These are phyloP conservation scores for Cyberlindnera japonica DNA, from an alignment of 805 yeast species.

Conservation along the genomic window DNA sequence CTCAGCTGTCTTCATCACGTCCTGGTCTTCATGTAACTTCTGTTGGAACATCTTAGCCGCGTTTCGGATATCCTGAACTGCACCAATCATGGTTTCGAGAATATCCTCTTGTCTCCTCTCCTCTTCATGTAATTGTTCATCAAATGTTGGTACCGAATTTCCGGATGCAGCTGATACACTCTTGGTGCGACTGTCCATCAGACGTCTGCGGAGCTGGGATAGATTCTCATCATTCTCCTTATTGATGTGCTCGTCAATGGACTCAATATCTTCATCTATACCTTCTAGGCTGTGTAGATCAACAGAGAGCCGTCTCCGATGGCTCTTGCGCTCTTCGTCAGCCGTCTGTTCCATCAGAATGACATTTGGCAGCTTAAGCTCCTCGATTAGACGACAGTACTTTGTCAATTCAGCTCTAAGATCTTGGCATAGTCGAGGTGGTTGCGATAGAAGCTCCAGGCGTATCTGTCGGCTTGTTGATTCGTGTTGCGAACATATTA, in stretches of 20 bases:
- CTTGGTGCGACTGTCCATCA: conserved; percentile 25
- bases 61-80: conserved; percentile 34
- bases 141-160: conserved; percentile 25
- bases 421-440: neutral
- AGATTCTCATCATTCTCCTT: conserved; percentile 27
- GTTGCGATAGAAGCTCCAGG: neutral
- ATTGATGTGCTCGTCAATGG: conserved; percentile 13
- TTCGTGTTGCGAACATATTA: conserved; percentile 14
- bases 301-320: conserved; percentile 21
- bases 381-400: conserved; percentile 10
- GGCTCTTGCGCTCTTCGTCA: conserved; percentile 4
- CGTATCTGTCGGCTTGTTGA: conserved; percentile 9
- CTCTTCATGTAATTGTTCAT: conserved; percentile 34
- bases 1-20: conserved; percentile 38
- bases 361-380: conserved; percentile 10
- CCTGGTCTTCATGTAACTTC: conserved; percentile 36
- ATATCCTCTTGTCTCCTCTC: conserved; percentile 36
- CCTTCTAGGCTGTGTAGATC: conserved; percentile 19
- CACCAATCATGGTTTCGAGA: conserved; percentile 35
- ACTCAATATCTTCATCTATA: conserved; percentile 4
- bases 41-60: conserved; percentile 40
- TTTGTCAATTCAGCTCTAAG: neutral
- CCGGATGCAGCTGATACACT: neutral
- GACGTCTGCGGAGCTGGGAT: conserved; percentile 31
- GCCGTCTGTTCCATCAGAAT: conserved; percentile 9